Evolutionary conservation across 148 eudicot species (phyloP).

Genomic region (Chenopodium formosanum): DNA sequence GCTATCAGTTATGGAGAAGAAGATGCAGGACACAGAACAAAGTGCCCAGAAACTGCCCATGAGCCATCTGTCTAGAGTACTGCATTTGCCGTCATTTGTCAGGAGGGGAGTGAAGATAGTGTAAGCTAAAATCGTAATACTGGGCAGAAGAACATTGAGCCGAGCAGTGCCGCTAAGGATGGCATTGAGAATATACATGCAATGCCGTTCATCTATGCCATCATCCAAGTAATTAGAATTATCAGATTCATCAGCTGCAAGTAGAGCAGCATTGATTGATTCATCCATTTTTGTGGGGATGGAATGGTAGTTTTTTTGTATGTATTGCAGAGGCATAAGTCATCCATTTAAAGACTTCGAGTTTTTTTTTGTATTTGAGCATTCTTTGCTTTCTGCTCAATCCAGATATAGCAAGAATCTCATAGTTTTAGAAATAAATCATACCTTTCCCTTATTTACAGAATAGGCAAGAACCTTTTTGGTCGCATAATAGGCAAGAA

Average conservation of each 20-base stretch:
- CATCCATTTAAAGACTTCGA: not conserved
- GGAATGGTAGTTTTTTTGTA: not conserved
- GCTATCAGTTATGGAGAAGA: slow-evolving; percentile 64
- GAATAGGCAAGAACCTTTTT: not conserved
- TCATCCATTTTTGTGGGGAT: slow-evolving; percentile 19
- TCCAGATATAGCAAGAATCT: slow-evolving; percentile 6
- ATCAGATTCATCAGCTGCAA: slow-evolving; percentile 21
- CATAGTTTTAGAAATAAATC: not conserved
- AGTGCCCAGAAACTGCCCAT: slow-evolving; percentile 52
- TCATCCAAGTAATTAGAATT: slow-evolving; percentile 29
- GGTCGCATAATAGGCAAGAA: not conserved
- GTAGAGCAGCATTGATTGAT: slow-evolving; percentile 23
- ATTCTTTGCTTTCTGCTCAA: slow-evolving; percentile 30
- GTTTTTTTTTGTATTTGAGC: not conserved
- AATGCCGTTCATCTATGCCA: slow-evolving; percentile 41
- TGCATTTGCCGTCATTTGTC: slow-evolving; percentile 59
- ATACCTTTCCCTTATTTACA: slow-evolving; percentile 8
- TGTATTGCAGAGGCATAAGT: not conserved
- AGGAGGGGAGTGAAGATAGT: slow-evolving; percentile 63
- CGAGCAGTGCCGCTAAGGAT: slow-evolving; percentile 66
- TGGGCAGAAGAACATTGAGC: slow-evolving; percentile 58
- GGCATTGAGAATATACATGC: slow-evolving; percentile 43
- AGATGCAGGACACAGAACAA: slow-evolving; percentile 46
- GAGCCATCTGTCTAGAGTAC: slow-evolving; percentile 43
- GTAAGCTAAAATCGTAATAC: slow-evolving; percentile 59